Evolutionary conservation across 352 stramenopile species (phyloP).

Genomic region (Globisporangium echinulatum): DNA sequence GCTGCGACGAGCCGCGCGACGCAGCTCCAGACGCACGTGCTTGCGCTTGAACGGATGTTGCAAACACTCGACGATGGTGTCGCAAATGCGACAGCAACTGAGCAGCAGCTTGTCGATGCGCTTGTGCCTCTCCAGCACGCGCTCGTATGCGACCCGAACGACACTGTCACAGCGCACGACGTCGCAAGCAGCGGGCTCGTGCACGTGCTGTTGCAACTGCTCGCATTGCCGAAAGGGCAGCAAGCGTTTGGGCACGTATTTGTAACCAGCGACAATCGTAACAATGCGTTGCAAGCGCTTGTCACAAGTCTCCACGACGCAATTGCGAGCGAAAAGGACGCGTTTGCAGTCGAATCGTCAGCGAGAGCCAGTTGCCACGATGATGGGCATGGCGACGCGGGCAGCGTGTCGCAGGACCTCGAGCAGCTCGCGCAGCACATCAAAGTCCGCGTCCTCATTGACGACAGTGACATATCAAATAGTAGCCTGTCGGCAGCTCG

Average conservation of each 20-base stretch:
- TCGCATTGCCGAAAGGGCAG: conserved; percentile 22
- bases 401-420: conserved; percentile 37
- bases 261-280: neutral
- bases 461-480: conserved; percentile 31
- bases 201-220: conserved; percentile 25
- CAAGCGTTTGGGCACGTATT: conserved; percentile 33
- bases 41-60: neutral
- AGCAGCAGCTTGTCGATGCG: conserved; percentile 1
- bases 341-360: conserved; percentile 27
- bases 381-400: neutral
- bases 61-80: too few relatives aligned
- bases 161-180: conserved; percentile 51
- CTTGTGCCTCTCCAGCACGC: conserved; percentile 20
- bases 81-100: too few relatives aligned
- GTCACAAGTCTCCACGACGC: conserved; percentile 46
- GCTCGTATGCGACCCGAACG: conserved; percentile 20
- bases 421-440: conserved; percentile 66
- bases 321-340: conserved; percentile 59
- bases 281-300: conserved; percentile 12
- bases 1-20: conserved; percentile 22
- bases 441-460: conserved; percentile 62
- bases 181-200: conserved; percentile 54
- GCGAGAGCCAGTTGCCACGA: neutral
- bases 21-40: conserved; percentile 26
- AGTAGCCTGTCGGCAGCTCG: conserved; percentile 23